Evolutionary conservation across 805 yeast genomes (phyloP).

Genomic region (Ogataea henricii): DNA sequence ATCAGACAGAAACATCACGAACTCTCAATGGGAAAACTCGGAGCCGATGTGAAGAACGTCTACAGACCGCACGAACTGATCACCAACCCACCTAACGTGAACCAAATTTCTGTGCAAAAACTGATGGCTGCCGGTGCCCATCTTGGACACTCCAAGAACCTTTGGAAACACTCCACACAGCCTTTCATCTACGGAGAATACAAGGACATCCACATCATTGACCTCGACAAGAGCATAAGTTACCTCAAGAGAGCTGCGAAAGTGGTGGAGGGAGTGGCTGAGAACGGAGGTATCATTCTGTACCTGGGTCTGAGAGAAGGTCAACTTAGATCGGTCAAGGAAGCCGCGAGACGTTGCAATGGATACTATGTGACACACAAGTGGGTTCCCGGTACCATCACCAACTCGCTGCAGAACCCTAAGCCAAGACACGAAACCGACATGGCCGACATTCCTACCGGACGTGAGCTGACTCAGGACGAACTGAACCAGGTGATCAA

Average conservation of each 20-base stretch:
- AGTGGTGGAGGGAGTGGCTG: constrained; percentile 80
- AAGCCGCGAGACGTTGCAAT: constrained; percentile 73
- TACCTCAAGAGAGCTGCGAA: constrained; percentile 79
- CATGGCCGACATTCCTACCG: constrained; percentile 67
- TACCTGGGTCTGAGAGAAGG: constrained; percentile 85
- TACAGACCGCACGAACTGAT: constrained; percentile 72
- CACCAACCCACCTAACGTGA: constrained; percentile 55
- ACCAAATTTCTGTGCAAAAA: constrained; percentile 64
- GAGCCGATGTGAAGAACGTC: constrained; percentile 63
- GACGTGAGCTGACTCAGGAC: constrained; percentile 52
- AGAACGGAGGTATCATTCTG: constrained; percentile 77
- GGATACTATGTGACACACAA: constrained; percentile 82
- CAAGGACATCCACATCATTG: constrained; percentile 89
- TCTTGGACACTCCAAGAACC: constrained; percentile 83
- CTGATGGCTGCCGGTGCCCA: constrained; percentile 93
- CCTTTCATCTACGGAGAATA: constrained; percentile 87
- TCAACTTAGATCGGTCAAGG: constrained; percentile 70
- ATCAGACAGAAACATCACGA: constrained; percentile 71
- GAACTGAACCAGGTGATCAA: constrained; percentile 61
- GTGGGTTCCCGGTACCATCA: constrained; percentile 95
- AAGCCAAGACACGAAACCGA: constrained; percentile 78
- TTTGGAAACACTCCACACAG: constrained; percentile 80
- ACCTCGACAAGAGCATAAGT: constrained; percentile 78
- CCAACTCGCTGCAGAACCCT: constrained; percentile 65
- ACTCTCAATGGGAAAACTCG: constrained; percentile 54